Base-by-base conservation (phyloP, 352 stramenopile genomes). In the Globisporangium takayamanum region DNA sequence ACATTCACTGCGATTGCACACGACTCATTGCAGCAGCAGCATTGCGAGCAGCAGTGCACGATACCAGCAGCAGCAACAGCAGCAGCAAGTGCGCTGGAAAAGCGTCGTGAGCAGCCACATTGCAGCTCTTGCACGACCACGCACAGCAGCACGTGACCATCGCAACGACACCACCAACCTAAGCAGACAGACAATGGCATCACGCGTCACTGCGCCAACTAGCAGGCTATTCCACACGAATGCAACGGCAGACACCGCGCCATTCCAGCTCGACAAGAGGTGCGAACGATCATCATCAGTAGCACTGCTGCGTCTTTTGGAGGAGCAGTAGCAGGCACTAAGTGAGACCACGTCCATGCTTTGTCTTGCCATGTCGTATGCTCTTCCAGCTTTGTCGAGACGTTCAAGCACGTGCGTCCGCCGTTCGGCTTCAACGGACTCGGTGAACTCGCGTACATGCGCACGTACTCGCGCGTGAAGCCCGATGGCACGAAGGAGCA, bases 351-450 rank as follows among this genome's bases (percentile, higher is more conserved):
- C 33, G 33, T 39, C 33, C 33, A 39, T 52, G 39, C 8, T 37
- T 1, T 25, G 25, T 16, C 28, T 25, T 41, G 28, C 8, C 18
- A 22, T 42, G 7, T 30, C 25, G 20, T 4, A 12, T 16, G 4
- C 22, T 2, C 47, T 20, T 20, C 12, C 46, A 76, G 67, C 39
- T 90, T 90, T 48, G 72, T 87, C 18, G 70, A 56, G 5, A 51
- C 53, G 22, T 97, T 88, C 54, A 60, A 73, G 39, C 57, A 73
- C 10, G 44, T 62, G 20, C 64, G 57, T 28, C 73, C 92, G 42
- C 88, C 83, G 30, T 98, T 98, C 62, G 92, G 92, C 50, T 98
- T 97, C 66, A 98, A 98, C 58, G 92, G 92, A 11, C 80, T 98
- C 11, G 92, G 92, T 3, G 92, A 98, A 55, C 78, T 97, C 51